A percentile compares a stretch with the other conserved stretches of the same genome.
Conservation (phyloP, 1,284 basidiomycete species). For the Rhizoctonia solani region DNA sequence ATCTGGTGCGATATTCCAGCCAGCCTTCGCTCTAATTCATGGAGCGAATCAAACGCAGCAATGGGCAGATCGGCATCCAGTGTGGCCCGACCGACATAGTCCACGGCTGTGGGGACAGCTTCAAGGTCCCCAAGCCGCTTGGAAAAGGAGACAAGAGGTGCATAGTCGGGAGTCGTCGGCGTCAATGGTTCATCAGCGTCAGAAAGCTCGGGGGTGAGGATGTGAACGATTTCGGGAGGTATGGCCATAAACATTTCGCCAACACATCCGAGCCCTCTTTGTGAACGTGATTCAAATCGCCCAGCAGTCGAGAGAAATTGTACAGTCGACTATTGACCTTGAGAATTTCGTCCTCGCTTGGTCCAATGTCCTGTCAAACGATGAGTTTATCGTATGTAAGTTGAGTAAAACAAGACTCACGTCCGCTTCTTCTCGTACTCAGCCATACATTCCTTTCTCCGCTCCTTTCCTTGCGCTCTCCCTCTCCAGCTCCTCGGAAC, state of each 20-base stretch:
- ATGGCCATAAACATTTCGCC: slow-evolving; percentile 25
- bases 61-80: slow-evolving; percentile 22
- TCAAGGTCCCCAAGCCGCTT: neutral
- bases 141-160: neutral
- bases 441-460: no score
- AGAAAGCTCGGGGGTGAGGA: slow-evolving; percentile 6
- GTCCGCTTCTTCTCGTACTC: slow-evolving; percentile 12
- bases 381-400: neutral
- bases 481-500: no score
- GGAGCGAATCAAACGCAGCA: slow-evolving; percentile 10
- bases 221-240: slow-evolving; percentile 1
- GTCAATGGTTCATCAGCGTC: neutral
- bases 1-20: slow-evolving; percentile 4
- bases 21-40: slow-evolving; percentile 11
- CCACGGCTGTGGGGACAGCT: slow-evolving; percentile 4
- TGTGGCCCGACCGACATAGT: slow-evolving; percentile 8
- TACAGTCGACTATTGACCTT: neutral
- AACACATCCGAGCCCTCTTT: slow-evolving; percentile 4
- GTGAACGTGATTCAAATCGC: slow-evolving; percentile 13
- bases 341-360: neutral
- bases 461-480: no score
- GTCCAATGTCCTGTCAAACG: neutral
- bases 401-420: slow-evolving; percentile 1
- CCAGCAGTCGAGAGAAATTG: slow-evolving; percentile 1
- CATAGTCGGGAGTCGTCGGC: slow-evolving; percentile 5